These are phyloP conservation scores for Amniculicola lignicola DNA, from an alignment of 495 filamentous ascomycete genomes.

Conservation along the genomic window DNA sequence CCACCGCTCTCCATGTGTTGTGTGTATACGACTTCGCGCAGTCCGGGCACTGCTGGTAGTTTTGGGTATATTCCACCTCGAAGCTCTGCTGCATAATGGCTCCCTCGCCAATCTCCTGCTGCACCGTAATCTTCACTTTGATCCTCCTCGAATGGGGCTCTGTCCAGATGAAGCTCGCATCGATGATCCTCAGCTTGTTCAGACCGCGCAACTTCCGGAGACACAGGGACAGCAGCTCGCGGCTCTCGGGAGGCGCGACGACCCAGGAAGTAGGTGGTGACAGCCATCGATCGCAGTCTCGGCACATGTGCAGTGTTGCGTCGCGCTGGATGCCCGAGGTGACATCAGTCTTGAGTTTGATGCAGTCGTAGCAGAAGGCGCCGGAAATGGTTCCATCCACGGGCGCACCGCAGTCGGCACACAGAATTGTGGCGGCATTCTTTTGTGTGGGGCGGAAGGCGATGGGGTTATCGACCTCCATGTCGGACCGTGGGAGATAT, in stretches of 20 bases:
- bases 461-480: constrained; percentile 27
- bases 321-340: constrained; percentile 89
- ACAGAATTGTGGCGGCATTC: constrained; percentile 27
- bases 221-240: constrained; percentile 87
- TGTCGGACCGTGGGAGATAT: constrained; percentile 3
- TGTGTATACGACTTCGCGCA: constrained; percentile 93
- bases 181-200: constrained; percentile 83
- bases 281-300: constrained; percentile 91
- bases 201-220: constrained; percentile 76
- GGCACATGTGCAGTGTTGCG: constrained; percentile 75
- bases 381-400: constrained; percentile 52
- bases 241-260: constrained; percentile 73
- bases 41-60: constrained; percentile 84
- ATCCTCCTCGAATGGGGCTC: constrained; percentile 90
- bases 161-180: constrained; percentile 96
- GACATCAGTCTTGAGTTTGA: constrained; percentile 89
- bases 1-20: constrained; percentile 80
- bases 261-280: constrained; percentile 85
- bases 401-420: constrained; percentile 30
- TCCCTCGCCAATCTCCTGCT: constrained; percentile 69
- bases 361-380: constrained; percentile 89
- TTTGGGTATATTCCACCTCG: constrained; percentile 87
- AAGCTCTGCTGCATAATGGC: constrained; percentile 90
- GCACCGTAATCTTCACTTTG: constrained; percentile 89
- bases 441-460: constrained; percentile 22